Evolutionary conservation across 1,284 basidiomycete species (phyloP).

Genomic region (Cronartium ribicola): DNA sequence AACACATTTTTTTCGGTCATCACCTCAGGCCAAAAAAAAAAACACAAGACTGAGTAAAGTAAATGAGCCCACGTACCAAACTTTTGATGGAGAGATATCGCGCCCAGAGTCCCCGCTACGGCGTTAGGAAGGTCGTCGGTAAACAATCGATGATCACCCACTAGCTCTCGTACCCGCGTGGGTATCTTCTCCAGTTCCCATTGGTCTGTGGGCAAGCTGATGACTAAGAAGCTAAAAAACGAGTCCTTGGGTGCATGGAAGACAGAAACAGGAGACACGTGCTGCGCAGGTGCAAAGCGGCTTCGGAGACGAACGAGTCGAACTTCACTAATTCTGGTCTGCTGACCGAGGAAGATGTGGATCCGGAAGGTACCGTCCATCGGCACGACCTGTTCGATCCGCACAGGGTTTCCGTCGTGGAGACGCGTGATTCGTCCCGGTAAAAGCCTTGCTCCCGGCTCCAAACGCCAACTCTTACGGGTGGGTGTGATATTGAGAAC

Average conservation of each 20-base stretch:
- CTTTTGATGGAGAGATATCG: conserved; percentile 26
- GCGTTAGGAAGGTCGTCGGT: conserved; percentile 24
- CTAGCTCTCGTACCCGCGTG: neutral
- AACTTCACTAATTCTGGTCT: neutral
- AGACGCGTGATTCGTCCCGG: conserved; percentile 48
- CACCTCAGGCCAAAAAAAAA: conserved; percentile 43
- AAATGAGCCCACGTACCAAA: conserved; percentile 43
- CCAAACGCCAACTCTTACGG: conserved; percentile 44
- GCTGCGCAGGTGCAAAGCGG: conserved; percentile 33
- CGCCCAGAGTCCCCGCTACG: neutral
- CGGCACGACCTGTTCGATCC: conserved; percentile 49
- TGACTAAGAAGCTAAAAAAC: conserved; percentile 48
- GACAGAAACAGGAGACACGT: conserved; percentile 45
- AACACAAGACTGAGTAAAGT: conserved; percentile 46
- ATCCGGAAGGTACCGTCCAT: conserved; percentile 50
- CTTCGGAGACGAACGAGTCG: conserved; percentile 47
- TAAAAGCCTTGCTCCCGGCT: conserved; percentile 46
- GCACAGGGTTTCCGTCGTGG: conserved; percentile 49
- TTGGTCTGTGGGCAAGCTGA: conserved; percentile 46
- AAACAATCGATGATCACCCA: conserved; percentile 14
- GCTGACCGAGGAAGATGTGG: neutral
- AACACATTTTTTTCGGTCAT: conserved; percentile 47
- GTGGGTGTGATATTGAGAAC: conserved; percentile 47
- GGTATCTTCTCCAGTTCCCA: conserved; percentile 46
- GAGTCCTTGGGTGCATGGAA: conserved; percentile 45